Percentiles rank a stretch among this genome's conserved stretches.
phyloP scores from a whole-genome alignment of 495 filamentous ascomycete species.

The Thermothielavioides terrestris region DNA sequence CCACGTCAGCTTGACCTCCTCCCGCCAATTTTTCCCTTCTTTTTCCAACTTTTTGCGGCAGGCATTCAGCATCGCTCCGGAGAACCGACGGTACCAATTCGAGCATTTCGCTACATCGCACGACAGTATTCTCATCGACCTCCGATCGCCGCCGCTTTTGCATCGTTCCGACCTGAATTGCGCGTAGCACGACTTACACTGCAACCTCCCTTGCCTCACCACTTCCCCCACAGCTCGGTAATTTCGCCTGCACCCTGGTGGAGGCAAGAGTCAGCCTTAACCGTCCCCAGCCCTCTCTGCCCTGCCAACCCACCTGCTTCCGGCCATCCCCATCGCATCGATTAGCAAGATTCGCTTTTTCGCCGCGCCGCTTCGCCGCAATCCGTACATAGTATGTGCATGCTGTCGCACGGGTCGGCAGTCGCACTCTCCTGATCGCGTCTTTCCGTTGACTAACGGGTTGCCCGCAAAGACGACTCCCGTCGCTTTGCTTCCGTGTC shows the following conservation, averaged over 20 bases:
- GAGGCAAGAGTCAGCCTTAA: slow-evolving; percentile 12
- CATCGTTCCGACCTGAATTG: slow-evolving; percentile 3
- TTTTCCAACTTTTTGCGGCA: neutral
- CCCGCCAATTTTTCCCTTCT: slow-evolving; percentile 2
- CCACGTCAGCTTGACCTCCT: slow-evolving; percentile 1
- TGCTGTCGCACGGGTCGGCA: too few relatives aligned
- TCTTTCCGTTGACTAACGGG: neutral
- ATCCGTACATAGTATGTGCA: too few relatives aligned
- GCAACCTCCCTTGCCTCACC: slow-evolving; percentile 13
- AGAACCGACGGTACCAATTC: neutral
- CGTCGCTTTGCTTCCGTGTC: too few relatives aligned
- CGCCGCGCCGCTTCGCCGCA: too few relatives aligned
- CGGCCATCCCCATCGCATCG: too few relatives aligned
- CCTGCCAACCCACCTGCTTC: too few relatives aligned
- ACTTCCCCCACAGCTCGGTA: slow-evolving; percentile 18
- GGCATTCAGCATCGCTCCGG: neutral
- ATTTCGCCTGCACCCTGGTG: slow-evolving; percentile 20
- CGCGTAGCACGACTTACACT: neutral
- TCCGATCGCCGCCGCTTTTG: neutral
- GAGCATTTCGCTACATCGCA: neutral
- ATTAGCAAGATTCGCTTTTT: too few relatives aligned
- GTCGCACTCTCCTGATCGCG: neutral
- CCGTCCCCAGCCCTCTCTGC: neutral
- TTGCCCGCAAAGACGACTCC: too few relatives aligned
- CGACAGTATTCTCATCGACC: neutral